These are phyloP conservation scores for Diaporthe velutina DNA, from an alignment of 2,329 filamentous ascomycete species.

Conservation along the genomic window DNA sequence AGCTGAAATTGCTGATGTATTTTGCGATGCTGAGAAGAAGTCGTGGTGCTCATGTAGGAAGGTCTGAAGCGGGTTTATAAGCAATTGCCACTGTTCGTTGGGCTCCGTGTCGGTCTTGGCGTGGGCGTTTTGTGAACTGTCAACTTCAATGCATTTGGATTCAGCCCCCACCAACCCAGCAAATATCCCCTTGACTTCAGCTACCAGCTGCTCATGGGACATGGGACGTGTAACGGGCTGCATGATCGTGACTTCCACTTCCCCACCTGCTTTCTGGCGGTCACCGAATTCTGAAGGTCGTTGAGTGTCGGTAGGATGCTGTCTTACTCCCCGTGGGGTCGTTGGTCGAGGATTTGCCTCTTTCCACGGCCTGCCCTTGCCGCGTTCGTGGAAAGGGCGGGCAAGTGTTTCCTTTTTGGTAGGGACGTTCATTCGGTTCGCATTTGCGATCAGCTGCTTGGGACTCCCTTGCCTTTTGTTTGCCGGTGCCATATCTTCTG, in stretches of 20 bases:
- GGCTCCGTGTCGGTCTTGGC: conserved; percentile 62
- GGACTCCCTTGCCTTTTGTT: too few relatives aligned
- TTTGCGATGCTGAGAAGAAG: conserved; percentile 88
- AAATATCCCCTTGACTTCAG: conserved; percentile 88
- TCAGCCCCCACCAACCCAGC: conserved; percentile 88
- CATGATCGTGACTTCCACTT: conserved; percentile 56
- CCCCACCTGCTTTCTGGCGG: too few relatives aligned
- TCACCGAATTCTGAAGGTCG: too few relatives aligned
- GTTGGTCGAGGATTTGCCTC: too few relatives aligned
- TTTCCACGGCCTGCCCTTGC: too few relatives aligned
- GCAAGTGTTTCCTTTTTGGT: too few relatives aligned
- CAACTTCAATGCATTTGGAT: conserved; percentile 86
- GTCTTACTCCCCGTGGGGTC: too few relatives aligned
- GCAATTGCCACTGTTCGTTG: conserved; percentile 83
- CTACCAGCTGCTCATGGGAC: conserved; percentile 81
- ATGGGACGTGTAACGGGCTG: conserved; percentile 67
- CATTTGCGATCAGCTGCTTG: too few relatives aligned
- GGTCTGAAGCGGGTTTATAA: conserved; percentile 85
- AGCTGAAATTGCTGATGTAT: conserved; percentile 71
- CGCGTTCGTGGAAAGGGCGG: too few relatives aligned
- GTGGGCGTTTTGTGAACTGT: conserved; percentile 69
- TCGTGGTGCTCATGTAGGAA: conserved; percentile 87
- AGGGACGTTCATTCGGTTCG: too few relatives aligned
- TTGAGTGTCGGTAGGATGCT: too few relatives aligned
- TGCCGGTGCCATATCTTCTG: too few relatives aligned